Evolutionary conservation across 345 rosid genomes (phyloP).

Genomic region (Euclidium syriacum): DNA sequence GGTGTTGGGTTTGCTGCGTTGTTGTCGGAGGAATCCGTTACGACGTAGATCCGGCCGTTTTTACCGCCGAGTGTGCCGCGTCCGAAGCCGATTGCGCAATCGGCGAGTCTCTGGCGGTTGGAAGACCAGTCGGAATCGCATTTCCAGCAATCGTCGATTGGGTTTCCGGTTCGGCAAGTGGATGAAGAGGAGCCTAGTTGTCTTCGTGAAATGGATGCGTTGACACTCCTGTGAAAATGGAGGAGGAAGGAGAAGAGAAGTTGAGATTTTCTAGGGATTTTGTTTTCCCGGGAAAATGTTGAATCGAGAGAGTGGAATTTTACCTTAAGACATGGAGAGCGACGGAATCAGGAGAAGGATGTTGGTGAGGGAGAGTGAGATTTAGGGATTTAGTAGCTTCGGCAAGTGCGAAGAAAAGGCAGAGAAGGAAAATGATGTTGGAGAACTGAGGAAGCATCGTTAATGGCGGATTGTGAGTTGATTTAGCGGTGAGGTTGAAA

Average conservation of each 20-base stretch:
- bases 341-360: conserved; percentile 54
- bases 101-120: conserved; percentile 57
- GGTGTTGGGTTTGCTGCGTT: conserved; percentile 58
- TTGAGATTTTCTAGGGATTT: neutral
- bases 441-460: conserved; percentile 37
- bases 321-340: conserved; percentile 52
- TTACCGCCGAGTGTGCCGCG: conserved; percentile 58
- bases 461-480: conserved; percentile 19
- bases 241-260: neutral
- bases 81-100: conserved; percentile 74
- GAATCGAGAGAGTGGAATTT: neutral
- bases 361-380: conserved; percentile 61
- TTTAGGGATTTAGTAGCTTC: conserved; percentile 26
- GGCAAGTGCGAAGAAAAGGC: conserved; percentile 19
- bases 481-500: neutral
- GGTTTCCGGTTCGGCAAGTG: conserved; percentile 61
- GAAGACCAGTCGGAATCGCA: conserved; percentile 55
- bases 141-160: conserved; percentile 75
- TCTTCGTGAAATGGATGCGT: conserved; percentile 37
- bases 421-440: conserved; percentile 36
- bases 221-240: conserved; percentile 27
- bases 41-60: conserved; percentile 68
- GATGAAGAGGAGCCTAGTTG: conserved; percentile 22
- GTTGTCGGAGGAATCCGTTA: conserved; percentile 76
- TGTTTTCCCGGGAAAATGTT: conserved; percentile 7